These are phyloP conservation scores for Aspergillus chevalieri DNA, from an alignment of 2,329 filamentous ascomycete species.

Conservation along the genomic window DNA sequence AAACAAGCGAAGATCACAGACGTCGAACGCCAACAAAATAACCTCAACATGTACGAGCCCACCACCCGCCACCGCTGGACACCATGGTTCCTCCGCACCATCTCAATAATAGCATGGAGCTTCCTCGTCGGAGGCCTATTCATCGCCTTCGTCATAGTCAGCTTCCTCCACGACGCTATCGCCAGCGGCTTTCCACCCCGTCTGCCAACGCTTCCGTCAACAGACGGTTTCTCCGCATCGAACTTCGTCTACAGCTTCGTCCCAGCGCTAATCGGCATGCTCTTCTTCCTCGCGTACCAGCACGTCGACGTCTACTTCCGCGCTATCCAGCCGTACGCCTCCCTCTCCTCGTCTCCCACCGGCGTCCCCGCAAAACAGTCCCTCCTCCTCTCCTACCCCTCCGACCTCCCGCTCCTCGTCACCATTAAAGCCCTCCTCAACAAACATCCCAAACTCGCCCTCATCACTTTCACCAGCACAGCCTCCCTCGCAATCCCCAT, in stretches of 20 bases:
- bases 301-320: conserved; percentile 57
- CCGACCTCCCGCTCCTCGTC: conserved; percentile 47
- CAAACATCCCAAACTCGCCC: conserved; percentile 53
- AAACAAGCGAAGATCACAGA: conserved; percentile 29
- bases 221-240: conserved; percentile 69
- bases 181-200: conserved; percentile 65
- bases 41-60: conserved; percentile 47
- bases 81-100: conserved; percentile 68
- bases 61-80: conserved; percentile 60
- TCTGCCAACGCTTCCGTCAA: conserved; percentile 55
- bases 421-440: conserved; percentile 50
- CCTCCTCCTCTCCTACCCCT: conserved; percentile 53
- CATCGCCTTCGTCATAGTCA: conserved; percentile 67
- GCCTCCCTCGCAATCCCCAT: conserved; percentile 50
- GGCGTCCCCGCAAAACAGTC: conserved; percentile 51
- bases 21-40: conserved; percentile 39
- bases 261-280: conserved; percentile 51
- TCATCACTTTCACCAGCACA: conserved; percentile 50
- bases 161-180: conserved; percentile 66
- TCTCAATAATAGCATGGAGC: conserved; percentile 60
- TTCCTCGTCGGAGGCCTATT: conserved; percentile 57
- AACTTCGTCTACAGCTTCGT: conserved; percentile 78
- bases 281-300: conserved; percentile 55
- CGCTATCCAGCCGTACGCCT: conserved; percentile 52
- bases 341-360: conserved; percentile 46